Base-by-base conservation (phyloP, 805 yeast species). In the Candida methanosorbosa region DNA sequence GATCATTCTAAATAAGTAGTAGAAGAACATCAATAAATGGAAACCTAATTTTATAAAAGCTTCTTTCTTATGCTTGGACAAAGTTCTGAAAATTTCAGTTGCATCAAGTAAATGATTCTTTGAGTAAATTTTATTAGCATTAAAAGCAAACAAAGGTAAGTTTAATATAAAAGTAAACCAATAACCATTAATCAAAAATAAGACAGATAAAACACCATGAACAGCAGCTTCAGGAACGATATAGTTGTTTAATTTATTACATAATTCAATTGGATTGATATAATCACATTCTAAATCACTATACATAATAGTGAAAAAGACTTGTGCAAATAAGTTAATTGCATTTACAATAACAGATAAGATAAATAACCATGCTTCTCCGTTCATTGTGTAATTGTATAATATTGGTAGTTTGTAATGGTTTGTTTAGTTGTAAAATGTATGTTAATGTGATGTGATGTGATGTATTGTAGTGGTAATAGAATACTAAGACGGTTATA, bases 251-350 rank as follows among this genome's bases (percentile, higher is more conserved):
- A 92, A 75, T 53, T 84, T 81, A 65, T 85, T 85, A 66, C 98
- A 92, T 49, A 92, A 71, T 63, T 90, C 97, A 57, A 90, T 86
- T 38, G 97, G 97, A 61, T 90, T 92, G 65, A 90, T 88, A 69
- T 90, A 92, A 61, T 92, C 98, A 54, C 88, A 79, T 62, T 85
- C 97, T 59, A 88, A 71, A 63, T 88, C 97, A 45, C 94, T 83
- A 68, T 83, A 90, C 81, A 87, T 78, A 62, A 88, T 87, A 33
- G 96, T 86, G 72, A 88, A 88, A 61, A 83, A 92, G 37, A 88
- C 97, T 66, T 88, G 97, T 27, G 83, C 68, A 56, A 90, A 87
- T 63, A 90, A 69, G 70, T 83, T 86, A 48, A 82, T 74, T 39
- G 94, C 92, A 62, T 90, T 90, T 43, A 81, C 70, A 39, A 88